These are phyloP conservation scores for Trichophyton mentagrophytes DNA, from an alignment of 2,329 filamentous ascomycete genomes.

Conservation along the genomic window DNA sequence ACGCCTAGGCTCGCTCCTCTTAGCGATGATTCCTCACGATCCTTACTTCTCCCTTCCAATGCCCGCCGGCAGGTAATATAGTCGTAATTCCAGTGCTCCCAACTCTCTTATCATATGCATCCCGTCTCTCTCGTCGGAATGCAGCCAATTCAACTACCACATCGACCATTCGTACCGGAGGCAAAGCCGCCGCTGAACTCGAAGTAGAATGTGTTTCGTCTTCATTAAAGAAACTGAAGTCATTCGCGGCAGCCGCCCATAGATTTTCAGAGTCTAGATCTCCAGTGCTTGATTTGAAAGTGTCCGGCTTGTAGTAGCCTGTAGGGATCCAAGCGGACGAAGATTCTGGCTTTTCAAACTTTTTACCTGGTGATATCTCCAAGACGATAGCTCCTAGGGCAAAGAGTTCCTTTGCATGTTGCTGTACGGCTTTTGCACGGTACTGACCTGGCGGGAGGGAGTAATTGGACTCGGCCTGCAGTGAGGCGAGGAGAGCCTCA, in stretches of 20 bases:
- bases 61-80: constrained; percentile 35
- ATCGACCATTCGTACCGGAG: constrained; percentile 28
- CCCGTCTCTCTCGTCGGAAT: constrained; percentile 42
- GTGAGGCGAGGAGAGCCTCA: constrained; percentile 40
- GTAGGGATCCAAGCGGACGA: constrained; percentile 28
- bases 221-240: constrained; percentile 50
- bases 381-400: constrained; percentile 44
- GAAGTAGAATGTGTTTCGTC: constrained; percentile 25
- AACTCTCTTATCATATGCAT: constrained; percentile 27
- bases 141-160: constrained; percentile 41
- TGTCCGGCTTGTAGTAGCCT: constrained; percentile 34
- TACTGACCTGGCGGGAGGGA: constrained; percentile 45
- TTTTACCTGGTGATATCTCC: constrained; percentile 35
- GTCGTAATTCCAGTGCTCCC: no score
- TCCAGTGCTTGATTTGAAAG: constrained; percentile 44
- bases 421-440: constrained; percentile 36
- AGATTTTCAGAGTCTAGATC: constrained; percentile 47
- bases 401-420: constrained; percentile 41
- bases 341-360: constrained; percentile 8
- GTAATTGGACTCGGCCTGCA: constrained; percentile 45
- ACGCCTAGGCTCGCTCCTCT: background rate
- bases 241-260: constrained; percentile 46
- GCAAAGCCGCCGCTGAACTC: background rate
- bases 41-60: constrained; percentile 48
- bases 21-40: constrained; percentile 37